Percentiles rank a stretch among this genome's conserved stretches.
These are phyloP conservation scores for Primulina eburnea DNA, from an alignment of 257 asterid species.

Conservation along the genomic window DNA sequence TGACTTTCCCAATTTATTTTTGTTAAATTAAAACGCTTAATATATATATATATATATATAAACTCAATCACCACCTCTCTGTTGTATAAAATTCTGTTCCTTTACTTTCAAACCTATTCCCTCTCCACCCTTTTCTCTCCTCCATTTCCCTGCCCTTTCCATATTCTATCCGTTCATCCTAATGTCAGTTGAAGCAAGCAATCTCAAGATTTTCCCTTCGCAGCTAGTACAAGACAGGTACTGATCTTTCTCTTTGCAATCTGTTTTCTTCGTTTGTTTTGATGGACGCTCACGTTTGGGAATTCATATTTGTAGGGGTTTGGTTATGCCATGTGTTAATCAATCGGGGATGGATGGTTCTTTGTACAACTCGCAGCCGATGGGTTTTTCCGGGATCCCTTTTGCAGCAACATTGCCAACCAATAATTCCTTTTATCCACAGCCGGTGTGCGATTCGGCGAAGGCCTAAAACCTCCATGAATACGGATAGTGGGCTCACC, in stretches of 20 bases:
- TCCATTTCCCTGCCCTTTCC: conserved; percentile 2
- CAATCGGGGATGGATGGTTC: conserved; percentile 24
- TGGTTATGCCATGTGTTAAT: conserved; percentile 20
- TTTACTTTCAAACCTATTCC: conserved; percentile 26
- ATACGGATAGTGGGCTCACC: conserved; percentile 57
- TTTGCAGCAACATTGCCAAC: conserved; percentile 34
- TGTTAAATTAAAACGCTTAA: conserved; percentile 36
- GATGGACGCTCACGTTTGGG: not conserved
- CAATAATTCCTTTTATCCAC: conserved; percentile 28
- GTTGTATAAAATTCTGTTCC: conserved; percentile 33
- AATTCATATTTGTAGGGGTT: conserved; percentile 29
- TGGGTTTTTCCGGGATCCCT: conserved; percentile 34
- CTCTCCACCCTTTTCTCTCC: conserved; percentile 21
- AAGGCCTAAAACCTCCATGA: conserved; percentile 55
- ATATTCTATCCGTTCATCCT: not conserved
- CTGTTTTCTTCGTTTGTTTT: not conserved
- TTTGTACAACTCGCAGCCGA: conserved; percentile 39
- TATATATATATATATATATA: conserved; percentile 30
- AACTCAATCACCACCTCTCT: conserved; percentile 29
- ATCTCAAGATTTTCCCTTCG: conserved; percentile 41
- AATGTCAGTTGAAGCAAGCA: conserved; percentile 85
- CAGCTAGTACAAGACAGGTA: conserved; percentile 47
- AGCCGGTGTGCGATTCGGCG: conserved; percentile 37
- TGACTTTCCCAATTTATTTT: conserved; percentile 33
- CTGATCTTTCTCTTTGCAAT: not conserved